Percentiles rank a stretch among this genome's conserved stretches.
Evolutionary conservation across 2,329 filamentous ascomycete genomes (phyloP).

Genomic region (Aphanocladium album): DNA sequence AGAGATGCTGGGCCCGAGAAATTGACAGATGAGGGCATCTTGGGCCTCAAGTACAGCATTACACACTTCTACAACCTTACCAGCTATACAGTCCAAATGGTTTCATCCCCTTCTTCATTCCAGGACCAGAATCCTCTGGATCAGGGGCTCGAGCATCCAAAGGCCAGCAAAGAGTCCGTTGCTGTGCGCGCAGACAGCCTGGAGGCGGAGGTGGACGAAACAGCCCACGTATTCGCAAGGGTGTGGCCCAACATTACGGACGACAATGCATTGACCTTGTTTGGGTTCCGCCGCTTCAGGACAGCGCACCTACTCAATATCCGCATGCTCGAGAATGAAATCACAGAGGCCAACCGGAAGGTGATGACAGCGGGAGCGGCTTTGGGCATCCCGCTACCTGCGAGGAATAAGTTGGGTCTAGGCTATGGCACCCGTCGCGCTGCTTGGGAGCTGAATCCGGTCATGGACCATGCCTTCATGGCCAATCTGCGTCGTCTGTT

Average conservation of each 20-base stretch:
- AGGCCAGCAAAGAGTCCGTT: too few species aligned
- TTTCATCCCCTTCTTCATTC: too few species aligned
- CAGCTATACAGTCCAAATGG: too few species aligned
- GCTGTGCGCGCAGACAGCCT: too few species aligned
- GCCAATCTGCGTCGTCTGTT: constrained; percentile 16
- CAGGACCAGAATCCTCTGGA: too few species aligned
- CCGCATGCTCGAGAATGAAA: constrained; percentile 28
- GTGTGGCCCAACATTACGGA: constrained; percentile 21
- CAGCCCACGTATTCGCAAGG: too few species aligned
- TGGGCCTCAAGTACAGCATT: too few species aligned
- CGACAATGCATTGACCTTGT: constrained; percentile 22
- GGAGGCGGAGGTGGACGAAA: too few species aligned
- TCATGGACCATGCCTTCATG: not conserved
- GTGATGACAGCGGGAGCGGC: constrained; percentile 30
- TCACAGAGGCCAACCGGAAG: constrained; percentile 24
- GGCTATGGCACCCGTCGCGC: constrained; percentile 18
- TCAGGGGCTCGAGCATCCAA: too few species aligned
- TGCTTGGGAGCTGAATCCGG: constrained; percentile 15
- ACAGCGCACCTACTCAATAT: constrained; percentile 29
- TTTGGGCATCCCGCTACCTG: constrained; percentile 18
- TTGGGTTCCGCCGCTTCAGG: constrained; percentile 26
- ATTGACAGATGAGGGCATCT: too few species aligned
- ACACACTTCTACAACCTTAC: too few species aligned
- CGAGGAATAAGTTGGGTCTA: constrained; percentile 23
- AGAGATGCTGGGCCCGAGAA: too few species aligned